A percentile compares a stretch with the other conserved stretches of the same genome.
Evolutionary conservation across 116 monocot genomes (phyloP).

Genomic region (Zostera marina): DNA sequence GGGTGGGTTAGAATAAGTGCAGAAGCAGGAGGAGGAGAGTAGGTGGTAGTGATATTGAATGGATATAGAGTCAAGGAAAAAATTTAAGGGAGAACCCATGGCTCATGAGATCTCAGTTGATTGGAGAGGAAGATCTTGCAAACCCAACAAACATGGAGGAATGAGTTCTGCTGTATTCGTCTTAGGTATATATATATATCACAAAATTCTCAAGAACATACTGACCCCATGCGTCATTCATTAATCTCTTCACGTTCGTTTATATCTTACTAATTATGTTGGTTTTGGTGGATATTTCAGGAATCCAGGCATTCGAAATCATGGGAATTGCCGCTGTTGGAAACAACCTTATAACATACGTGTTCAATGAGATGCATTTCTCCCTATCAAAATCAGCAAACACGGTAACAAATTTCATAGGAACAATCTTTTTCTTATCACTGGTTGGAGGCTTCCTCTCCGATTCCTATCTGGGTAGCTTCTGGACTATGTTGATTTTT

Average conservation of each 20-base stretch:
- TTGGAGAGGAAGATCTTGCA: slow-evolving; percentile 81
- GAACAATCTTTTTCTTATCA: slow-evolving; percentile 82
- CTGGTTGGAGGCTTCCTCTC: slow-evolving; percentile 92
- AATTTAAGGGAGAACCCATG: slow-evolving; percentile 30
- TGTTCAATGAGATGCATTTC: slow-evolving; percentile 95
- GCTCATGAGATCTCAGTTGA: slow-evolving; percentile 47
- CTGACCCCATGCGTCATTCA: neutral
- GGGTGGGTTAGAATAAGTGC: neutral
- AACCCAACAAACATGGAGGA: slow-evolving; percentile 66
- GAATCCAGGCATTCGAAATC: slow-evolving; percentile 87
- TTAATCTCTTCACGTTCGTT: neutral
- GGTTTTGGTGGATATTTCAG: slow-evolving; percentile 20
- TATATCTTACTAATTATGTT: neutral
- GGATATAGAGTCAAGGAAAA: slow-evolving; percentile 30
- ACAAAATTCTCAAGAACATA: neutral
- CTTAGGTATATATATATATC: slow-evolving; percentile 34
- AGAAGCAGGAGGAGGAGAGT: neutral
- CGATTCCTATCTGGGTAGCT: slow-evolving; percentile 94
- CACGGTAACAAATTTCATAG: slow-evolving; percentile 92
- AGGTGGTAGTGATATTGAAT: slow-evolving; percentile 6
- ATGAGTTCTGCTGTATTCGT: slow-evolving; percentile 86
- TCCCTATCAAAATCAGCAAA: slow-evolving; percentile 75
- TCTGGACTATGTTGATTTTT: slow-evolving; percentile 96
- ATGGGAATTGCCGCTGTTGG: slow-evolving; percentile 97
- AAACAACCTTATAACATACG: slow-evolving; percentile 95